A percentile compares a stretch with the other conserved stretches of the same genome.
Conservation (phyloP, 495 filamentous ascomycete species). For the Beverwykella pulmonaria region DNA sequence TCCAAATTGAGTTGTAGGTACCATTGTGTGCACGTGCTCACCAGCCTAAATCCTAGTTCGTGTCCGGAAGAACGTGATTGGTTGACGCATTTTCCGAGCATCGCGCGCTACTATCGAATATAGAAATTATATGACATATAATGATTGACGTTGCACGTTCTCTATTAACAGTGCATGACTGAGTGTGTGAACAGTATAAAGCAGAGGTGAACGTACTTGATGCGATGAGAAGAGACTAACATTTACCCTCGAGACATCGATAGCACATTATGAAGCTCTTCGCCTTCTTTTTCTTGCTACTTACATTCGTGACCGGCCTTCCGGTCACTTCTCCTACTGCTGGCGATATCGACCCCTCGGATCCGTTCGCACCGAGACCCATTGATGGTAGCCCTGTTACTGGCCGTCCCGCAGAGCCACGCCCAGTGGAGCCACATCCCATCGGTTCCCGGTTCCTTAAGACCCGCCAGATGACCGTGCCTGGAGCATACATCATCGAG, state of each 20-base stretch:
- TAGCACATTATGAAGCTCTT: constrained; percentile 9
- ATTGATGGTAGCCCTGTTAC: constrained; percentile 5
- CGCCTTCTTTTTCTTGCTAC: background rate
- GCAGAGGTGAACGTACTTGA: too few relatives aligned
- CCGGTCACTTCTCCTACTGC: constrained; percentile 9
- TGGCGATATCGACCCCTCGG: background rate
- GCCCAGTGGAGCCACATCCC: constrained; percentile 2
- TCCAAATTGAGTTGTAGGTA: too few relatives aligned
- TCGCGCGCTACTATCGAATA: too few relatives aligned
- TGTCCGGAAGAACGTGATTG: too few relatives aligned
- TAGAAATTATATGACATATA: too few relatives aligned
- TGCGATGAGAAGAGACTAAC: background rate
- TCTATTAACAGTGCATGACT: too few relatives aligned
- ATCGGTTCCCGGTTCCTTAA: background rate
- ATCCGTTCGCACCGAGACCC: constrained; percentile 3
- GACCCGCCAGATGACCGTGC: background rate
- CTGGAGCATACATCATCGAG: constrained; percentile 6
- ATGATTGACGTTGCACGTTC: too few relatives aligned
- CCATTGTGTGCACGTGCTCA: too few relatives aligned
- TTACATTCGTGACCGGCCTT: background rate
- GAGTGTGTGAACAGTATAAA: too few relatives aligned
- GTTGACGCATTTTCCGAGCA: too few relatives aligned
- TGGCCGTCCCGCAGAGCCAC: constrained; percentile 5
- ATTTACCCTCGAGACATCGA: background rate
- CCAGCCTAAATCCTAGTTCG: too few relatives aligned